phyloP scores from a whole-genome alignment of 768 basidiomycete genomes.

The Lyophyllum decastes region DNA sequence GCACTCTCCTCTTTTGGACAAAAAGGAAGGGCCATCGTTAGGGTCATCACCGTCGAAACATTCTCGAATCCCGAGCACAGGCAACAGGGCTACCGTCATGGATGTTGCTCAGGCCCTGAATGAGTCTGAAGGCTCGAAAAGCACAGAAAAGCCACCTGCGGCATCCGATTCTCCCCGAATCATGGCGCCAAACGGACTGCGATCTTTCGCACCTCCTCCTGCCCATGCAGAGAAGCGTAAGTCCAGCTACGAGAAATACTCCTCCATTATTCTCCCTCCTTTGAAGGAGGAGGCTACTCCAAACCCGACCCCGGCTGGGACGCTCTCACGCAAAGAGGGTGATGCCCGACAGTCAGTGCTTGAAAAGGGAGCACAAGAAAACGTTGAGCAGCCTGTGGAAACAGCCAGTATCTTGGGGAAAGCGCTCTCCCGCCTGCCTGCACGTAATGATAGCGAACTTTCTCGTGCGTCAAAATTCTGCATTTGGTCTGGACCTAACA shows the following conservation, averaged over 20 bases:
- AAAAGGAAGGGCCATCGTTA: slow-evolving; percentile 24
- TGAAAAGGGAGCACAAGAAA: neutral
- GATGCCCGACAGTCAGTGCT: neutral
- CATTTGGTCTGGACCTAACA: neutral
- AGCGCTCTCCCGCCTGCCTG: neutral
- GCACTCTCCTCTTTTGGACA: neutral
- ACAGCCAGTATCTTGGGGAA: slow-evolving; percentile 2
- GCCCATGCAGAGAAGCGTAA: slow-evolving; percentile 55
- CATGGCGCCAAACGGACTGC: slow-evolving; percentile 19
- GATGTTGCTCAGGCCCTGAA: slow-evolving; percentile 69
- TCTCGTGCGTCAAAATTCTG: neutral
- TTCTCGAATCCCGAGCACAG: slow-evolving; percentile 65
- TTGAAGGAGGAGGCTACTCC: slow-evolving; percentile 71
- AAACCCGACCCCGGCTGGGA: slow-evolving; percentile 50
- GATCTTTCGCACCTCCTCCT: slow-evolving; percentile 21
- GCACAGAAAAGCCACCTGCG: neutral
- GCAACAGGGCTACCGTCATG: slow-evolving; percentile 74
- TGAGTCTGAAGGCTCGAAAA: slow-evolving; percentile 20
- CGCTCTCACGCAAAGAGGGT: slow-evolving; percentile 40
- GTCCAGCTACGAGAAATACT: slow-evolving; percentile 70
- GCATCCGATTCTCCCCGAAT: neutral
- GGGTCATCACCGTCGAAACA: slow-evolving; percentile 40
- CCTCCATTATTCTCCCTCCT: slow-evolving; percentile 61
- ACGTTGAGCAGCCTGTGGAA: neutral
- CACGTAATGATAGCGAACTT: neutral